phyloP scores from a whole-genome alignment of 2,329 filamentous ascomycete genomes.

The Biscogniauxia marginata region DNA sequence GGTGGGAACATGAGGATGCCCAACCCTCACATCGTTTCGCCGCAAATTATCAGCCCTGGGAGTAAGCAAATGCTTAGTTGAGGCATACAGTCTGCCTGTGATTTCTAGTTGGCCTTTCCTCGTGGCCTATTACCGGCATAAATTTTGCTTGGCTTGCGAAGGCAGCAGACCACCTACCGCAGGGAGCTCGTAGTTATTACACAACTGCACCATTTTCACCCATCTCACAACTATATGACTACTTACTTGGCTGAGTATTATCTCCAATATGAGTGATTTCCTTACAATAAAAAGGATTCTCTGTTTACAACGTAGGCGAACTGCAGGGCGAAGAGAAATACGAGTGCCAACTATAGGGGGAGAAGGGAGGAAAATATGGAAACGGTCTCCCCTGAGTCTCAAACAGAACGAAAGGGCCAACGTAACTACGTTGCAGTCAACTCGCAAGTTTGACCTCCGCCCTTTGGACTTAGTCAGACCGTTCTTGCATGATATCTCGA shows the following conservation, averaged over 20 bases:
- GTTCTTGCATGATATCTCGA: neutral
- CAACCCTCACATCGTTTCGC: neutral
- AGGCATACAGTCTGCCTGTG: neutral
- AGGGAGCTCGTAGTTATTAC: neutral
- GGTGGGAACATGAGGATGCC: neutral
- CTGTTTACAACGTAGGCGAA: neutral
- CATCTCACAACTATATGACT: neutral
- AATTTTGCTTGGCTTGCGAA: neutral
- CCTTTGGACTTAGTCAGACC: neutral
- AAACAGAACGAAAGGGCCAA: neutral
- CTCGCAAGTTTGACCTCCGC: neutral
- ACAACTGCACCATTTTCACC: neutral
- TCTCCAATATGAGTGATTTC: neutral
- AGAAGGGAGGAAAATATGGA: neutral
- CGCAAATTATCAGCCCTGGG: neutral
- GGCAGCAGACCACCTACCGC: neutral
- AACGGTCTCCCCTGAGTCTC: neutral
- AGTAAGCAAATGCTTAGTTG: neutral
- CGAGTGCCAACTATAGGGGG: neutral
- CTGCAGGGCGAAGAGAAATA: neutral
- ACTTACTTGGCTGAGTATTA: neutral
- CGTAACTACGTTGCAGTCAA: neutral
- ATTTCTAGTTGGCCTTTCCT: neutral
- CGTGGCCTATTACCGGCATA: neutral
- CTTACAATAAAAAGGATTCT: too few relatives aligned